Base-by-base conservation (phyloP, 495 filamentous ascomycete genomes). In the Hypoxylon cercidicola region DNA sequence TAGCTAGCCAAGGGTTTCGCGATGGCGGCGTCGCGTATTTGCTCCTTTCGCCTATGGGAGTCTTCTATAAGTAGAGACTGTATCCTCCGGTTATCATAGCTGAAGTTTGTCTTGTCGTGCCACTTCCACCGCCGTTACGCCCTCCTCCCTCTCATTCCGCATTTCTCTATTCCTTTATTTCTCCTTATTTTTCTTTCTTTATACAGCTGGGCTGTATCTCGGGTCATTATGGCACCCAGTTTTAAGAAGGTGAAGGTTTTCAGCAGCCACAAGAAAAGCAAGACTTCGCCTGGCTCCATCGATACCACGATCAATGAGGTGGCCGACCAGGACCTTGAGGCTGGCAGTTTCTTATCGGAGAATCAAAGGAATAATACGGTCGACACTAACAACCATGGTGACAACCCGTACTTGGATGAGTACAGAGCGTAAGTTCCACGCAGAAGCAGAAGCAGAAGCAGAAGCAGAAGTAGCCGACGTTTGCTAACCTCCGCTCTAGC, bases 321-420 rank as follows among this genome's bases (percentile, higher is more conserved):
- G 10, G 30, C 53, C 30, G 63, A 67, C 11, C 53, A 62, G 9
- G 68, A 70, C 45, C 44, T 70, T n/a, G 68, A 70, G 49, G 55
- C 63, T n/a, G 68, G 68, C 41, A 70, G 63, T 21, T 67, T 70
- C 52, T 62, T 67, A 25, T 62, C 58, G 35, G 68, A 70, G 59
- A 55, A n/a, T 13, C 25, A 63, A 30, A 66, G 68, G 51, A 67
- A 64, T 47, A 70, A 70, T 46, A 30, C 47, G 1, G 44, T 63
- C 30, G 50, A 62, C 45, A 44, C 6, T 20, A 62, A 60, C 48
- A 66, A 56, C 25, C 48, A 62, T 30, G 68, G 63, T 55, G 58
- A 62, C 48, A 66, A 66, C 50, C 68, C 69, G 23, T 63, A 74
- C 51, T 51, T 74, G 47, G 77, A 77, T 48, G 77, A 79, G 66